Evolutionary conservation across 495 filamentous ascomycete genomes (phyloP), one percentile per base, ranked within the genome.

Genomic region (Daldinia childiae): DNA sequence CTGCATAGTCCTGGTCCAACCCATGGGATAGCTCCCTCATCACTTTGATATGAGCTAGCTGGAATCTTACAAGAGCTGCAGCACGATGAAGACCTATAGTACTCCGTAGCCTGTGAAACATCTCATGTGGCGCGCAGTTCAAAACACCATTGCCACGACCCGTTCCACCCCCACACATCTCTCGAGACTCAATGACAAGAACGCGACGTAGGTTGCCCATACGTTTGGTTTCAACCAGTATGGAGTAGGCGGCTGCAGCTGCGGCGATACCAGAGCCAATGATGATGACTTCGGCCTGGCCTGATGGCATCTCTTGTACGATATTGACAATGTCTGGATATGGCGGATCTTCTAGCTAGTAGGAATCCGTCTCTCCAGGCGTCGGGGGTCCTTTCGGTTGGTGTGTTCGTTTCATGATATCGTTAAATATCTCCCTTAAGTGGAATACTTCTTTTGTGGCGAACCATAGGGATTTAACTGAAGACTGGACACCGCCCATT

Each of bases 221-320:
- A 21, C 51, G 21, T 14, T 17, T 14, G 17, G 29, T 38, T 34
- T 74, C 59, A 24, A 17, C 6, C n/a, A 90, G 74, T 4, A 89
- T 67, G 1, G 82, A 83, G 63, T 79, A 81, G 1, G 87, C 85
- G 6, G 90, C 80, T 0, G 84, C 80, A 0, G 85, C 79, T 5
- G 87, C 88, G 5, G 88, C 87, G 58, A 91, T 89, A 0, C 90
- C 90, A 6, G 86, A 88, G 41, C 90, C 90, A 50, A 92, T 85
- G 51, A 92, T 83, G 15, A 87, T 81, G 48, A 84, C 79, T 64
- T 91, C 84, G 26, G 78, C 80, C 2, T 78, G 75, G 1, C 43
- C 45, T 0, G 86, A 83, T 11, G 89, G 75, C 1, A 77, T 24
- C 4, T 79, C 62, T 12, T 82, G 87, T 56, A 80, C 80, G 12